Evolutionary conservation across 225 moss, liverwort and hornwort species (phyloP), one percentile per base, ranked within the genome.

Genomic region (Polytrichum formosum): DNA sequence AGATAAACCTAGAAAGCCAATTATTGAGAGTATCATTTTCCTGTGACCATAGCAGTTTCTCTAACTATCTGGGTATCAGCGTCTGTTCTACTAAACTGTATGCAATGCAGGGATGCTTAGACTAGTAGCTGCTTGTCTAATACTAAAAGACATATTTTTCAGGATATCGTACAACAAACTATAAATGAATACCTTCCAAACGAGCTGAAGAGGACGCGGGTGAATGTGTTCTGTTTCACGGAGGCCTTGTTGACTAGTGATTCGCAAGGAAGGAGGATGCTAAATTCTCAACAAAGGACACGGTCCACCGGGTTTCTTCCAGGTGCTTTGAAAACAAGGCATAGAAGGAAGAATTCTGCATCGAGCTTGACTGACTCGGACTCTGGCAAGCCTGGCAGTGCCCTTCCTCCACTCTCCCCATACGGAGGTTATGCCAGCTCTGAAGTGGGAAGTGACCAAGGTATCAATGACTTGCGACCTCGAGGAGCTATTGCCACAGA

Each of bases 161-260:
- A 97, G 91, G 81, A 85, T 53, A 76, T 82, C 63, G 77, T 88
- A 26, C 91, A 88, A 71, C 91, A 98, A 80, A 72, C 90, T 53
- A 90, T 94, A 71, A 77, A 70, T n/a, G 97, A 94, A 66, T 83
- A 78, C 67, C 82, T 98, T 76, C 81, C 91, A 63, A 63, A n/a
- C 69, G 97, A 98, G 74, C 77, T 98, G 68, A 88, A 82, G 80
- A 90, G 94, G 73, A 91, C 92, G 30, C 90, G 94, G 63, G 76
- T 92, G 66, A 98, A 98, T 73, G 81, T 92, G 6, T 84, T 94
- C 56, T 98, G 97, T 67, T 98, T 98, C 79, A 91, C 88, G n/a
- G 90, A 94, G 72, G 79, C 80, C 59, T 61, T 79, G 28, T 21
- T 82, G 22, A 84, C 78, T 65, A 78, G 80, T 7, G 80, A 82